Conservation (phyloP, 768 basidiomycete species). For the Gloeopeniophorella convolvens region DNA sequence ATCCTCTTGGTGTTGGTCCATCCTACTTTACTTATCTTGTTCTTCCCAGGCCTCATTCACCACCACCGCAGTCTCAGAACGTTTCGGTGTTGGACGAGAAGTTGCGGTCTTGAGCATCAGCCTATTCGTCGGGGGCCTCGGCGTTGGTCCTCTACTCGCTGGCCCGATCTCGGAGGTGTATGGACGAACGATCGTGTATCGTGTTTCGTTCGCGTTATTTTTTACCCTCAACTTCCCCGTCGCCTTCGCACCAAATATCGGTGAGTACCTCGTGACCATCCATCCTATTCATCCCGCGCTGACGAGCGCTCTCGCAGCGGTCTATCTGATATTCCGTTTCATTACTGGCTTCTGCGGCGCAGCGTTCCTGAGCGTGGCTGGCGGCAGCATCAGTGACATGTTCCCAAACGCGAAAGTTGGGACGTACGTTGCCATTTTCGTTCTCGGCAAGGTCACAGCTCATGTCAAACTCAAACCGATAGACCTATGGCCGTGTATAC, state of each 20-base stretch:
- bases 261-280: slow-evolving; percentile 30
- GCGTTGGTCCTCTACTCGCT: slow-evolving; percentile 25
- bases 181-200: slow-evolving; percentile 61
- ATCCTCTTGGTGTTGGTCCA: neutral
- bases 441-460: too few species aligned
- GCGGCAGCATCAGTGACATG: slow-evolving; percentile 54
- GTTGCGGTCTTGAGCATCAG: slow-evolving; percentile 38
- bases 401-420: slow-evolving; percentile 51
- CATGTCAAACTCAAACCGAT: too few species aligned
- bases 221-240: slow-evolving; percentile 63
- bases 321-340: slow-evolving; percentile 57
- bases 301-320: slow-evolving; percentile 31
- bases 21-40: neutral
- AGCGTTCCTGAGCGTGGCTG: slow-evolving; percentile 55
- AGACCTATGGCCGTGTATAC: too few species aligned
- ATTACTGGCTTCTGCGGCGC: slow-evolving; percentile 53
- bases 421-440: slow-evolving; percentile 36
- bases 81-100: slow-evolving; percentile 33
- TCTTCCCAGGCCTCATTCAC: slow-evolving; percentile 29
- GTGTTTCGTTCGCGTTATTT: slow-evolving; percentile 50
- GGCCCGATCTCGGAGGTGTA: slow-evolving; percentile 45
- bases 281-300: neutral
- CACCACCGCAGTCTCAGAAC: slow-evolving; percentile 30
- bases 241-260: slow-evolving; percentile 63
- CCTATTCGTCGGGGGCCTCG: slow-evolving; percentile 32